Conservation (phyloP, 345 rosid genomes). For the Citrus sp. region DNA sequence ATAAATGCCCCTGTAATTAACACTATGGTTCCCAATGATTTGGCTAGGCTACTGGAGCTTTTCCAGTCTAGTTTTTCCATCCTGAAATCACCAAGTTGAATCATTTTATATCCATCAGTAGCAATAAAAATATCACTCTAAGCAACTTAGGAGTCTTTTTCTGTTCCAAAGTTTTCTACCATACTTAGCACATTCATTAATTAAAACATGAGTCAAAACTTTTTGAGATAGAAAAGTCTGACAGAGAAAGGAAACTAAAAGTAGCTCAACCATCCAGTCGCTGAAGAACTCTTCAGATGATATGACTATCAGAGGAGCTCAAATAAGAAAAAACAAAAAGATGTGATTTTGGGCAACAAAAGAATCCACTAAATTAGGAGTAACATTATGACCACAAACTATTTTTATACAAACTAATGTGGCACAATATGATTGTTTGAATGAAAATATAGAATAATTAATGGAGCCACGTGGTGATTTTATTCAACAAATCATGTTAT, state of each 20-base stretch:
- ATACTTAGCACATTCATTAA: not conserved
- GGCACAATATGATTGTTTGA: no score
- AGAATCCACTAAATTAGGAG: no score
- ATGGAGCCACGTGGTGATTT: no score
- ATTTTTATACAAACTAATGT: no score
- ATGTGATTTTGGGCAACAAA: not conserved
- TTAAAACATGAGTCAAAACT: not conserved
- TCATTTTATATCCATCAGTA: not conserved
- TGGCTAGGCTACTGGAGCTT: conserved; percentile 34
- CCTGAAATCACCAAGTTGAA: conserved; percentile 22
- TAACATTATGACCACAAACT: no score
- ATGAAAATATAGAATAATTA: no score
- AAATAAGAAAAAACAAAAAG: not conserved
- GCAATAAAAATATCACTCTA: not conserved
- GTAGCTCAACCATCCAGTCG: not conserved
- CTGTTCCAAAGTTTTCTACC: not conserved
- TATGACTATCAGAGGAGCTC: not conserved
- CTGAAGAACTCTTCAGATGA: not conserved
- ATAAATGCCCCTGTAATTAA: conserved; percentile 45
- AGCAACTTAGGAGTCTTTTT: not conserved
- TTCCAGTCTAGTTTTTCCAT: conserved; percentile 41
- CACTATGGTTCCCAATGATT: conserved; percentile 35
- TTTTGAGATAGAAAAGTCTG: not conserved
- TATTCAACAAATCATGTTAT: no score
- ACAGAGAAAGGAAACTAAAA: not conserved